Percentiles rank a stretch among this genome's conserved stretches.
Evolutionary conservation across 805 yeast species (phyloP).

Genomic region (Jamesozyma spencerorum): DNA sequence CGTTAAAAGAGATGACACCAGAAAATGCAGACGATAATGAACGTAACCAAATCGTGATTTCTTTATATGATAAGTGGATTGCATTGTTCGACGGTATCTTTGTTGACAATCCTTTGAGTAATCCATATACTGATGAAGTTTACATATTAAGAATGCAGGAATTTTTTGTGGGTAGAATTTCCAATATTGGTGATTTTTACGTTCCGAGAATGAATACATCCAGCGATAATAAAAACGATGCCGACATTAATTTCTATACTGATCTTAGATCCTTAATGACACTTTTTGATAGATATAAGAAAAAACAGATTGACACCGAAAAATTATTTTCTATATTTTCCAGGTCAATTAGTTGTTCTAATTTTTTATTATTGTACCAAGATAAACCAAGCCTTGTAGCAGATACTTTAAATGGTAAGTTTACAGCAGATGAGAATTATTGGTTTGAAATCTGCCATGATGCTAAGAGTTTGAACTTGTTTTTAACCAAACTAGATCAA

Average conservation of each 20-base stretch:
- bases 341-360: slow-evolving; percentile 13
- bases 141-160: slow-evolving; percentile 24
- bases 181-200: slow-evolving; percentile 28
- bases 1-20: slow-evolving; percentile 6
- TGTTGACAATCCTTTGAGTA: slow-evolving; percentile 21
- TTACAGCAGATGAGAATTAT: slow-evolving; percentile 10
- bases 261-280: slow-evolving; percentile 14
- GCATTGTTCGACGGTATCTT: slow-evolving; percentile 19
- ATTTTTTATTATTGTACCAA: slow-evolving; percentile 23
- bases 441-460: slow-evolving; percentile 28
- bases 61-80: slow-evolving; percentile 22
- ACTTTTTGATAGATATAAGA: slow-evolving; percentile 16
- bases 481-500: slow-evolving; percentile 15
- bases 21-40: slow-evolving; percentile 5
- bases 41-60: slow-evolving; percentile 4
- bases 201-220: slow-evolving; percentile 19
- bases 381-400: slow-evolving; percentile 19
- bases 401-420: slow-evolving; percentile 11
- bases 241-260: slow-evolving; percentile 4
- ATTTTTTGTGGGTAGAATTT: slow-evolving; percentile 26
- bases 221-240: background rate
- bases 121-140: slow-evolving; percentile 22
- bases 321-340: slow-evolving; percentile 19
- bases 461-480: slow-evolving; percentile 16
- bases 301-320: slow-evolving; percentile 18